Evolutionary conservation across 1,284 basidiomycete species (phyloP).

Genomic region (Rhodofomes roseus): DNA sequence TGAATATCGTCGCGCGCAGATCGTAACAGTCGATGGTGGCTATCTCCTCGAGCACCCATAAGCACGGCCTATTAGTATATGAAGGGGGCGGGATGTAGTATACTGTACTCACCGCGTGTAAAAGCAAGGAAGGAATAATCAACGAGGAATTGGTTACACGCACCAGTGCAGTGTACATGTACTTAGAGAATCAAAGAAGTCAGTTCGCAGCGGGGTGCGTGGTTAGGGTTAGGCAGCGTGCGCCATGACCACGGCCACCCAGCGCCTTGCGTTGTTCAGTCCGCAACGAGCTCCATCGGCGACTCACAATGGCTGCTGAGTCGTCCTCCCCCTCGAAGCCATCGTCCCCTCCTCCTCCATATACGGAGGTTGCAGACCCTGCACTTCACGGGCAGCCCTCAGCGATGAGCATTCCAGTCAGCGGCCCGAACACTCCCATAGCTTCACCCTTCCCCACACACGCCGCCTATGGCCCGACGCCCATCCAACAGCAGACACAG

Average conservation of each 20-base stretch:
- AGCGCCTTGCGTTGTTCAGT: not conserved
- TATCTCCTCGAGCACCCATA: conserved; percentile 33
- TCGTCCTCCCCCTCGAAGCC: conserved; percentile 17
- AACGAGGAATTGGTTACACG: too few relatives aligned
- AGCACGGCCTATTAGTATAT: not conserved
- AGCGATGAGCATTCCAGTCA: conserved; percentile 7
- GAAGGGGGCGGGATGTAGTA: not conserved
- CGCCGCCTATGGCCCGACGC: conserved; percentile 27
- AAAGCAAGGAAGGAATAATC: too few relatives aligned
- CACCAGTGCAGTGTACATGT: too few relatives aligned
- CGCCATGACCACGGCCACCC: not conserved
- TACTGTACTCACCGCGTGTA: not conserved
- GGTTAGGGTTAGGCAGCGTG: not conserved
- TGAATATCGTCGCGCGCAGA: not conserved
- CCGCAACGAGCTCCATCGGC: not conserved
- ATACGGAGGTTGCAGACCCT: conserved; percentile 20
- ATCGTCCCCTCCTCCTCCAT: conserved; percentile 25
- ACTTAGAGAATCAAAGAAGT: not conserved
- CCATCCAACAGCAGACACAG: conserved; percentile 26
- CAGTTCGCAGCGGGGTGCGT: not conserved
- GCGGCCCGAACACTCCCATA: conserved; percentile 8
- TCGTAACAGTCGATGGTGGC: conserved; percentile 26
- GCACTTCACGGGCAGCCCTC: conserved; percentile 7
- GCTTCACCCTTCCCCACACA: conserved; percentile 19
- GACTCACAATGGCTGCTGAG: conserved; percentile 1